These are phyloP conservation scores for Deakozyma indianensis DNA, from an alignment of 805 yeast genomes.

Conservation along the genomic window DNA sequence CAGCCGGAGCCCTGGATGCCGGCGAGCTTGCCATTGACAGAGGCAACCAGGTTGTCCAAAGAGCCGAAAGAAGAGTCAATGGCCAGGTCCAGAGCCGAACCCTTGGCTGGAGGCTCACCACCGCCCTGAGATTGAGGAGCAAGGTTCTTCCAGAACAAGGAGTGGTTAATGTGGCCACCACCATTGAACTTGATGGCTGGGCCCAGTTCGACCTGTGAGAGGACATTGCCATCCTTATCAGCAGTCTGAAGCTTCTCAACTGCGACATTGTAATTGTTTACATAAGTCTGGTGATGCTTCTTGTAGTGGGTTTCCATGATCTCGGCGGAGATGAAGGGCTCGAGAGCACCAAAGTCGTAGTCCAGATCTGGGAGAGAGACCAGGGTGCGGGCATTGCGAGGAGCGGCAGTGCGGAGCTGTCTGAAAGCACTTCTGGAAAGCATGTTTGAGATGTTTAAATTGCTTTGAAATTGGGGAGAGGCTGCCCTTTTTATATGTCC, in stretches of 20 bases:
- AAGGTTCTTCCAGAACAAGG: conserved; percentile 75
- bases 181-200: conserved; percentile 80
- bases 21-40: conserved; percentile 60
- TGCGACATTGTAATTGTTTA: conserved; percentile 69
- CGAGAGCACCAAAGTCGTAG: conserved; percentile 74
- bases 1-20: conserved; percentile 93
- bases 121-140: conserved; percentile 68
- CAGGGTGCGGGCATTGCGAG: conserved; percentile 33
- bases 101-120: conserved; percentile 44
- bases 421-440: conserved; percentile 5
- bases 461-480: too few relatives aligned
- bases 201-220: conserved; percentile 43
- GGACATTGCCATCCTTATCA: conserved; percentile 39
- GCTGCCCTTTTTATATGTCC: too few relatives aligned
- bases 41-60: conserved; percentile 47
- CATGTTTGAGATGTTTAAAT: too few relatives aligned
- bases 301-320: conserved; percentile 76
- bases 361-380: conserved; percentile 69
- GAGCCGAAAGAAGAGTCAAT: conserved; percentile 55
- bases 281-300: conserved; percentile 89
- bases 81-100: conserved; percentile 44
- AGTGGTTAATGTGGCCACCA: conserved; percentile 82
- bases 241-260: conserved; percentile 62
- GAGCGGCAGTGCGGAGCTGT: conserved; percentile 11
- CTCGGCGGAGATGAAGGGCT: conserved; percentile 74